Conservation (phyloP, 225 moss, liverwort and hornwort species). For the Sphagnum tenellum region DNA sequence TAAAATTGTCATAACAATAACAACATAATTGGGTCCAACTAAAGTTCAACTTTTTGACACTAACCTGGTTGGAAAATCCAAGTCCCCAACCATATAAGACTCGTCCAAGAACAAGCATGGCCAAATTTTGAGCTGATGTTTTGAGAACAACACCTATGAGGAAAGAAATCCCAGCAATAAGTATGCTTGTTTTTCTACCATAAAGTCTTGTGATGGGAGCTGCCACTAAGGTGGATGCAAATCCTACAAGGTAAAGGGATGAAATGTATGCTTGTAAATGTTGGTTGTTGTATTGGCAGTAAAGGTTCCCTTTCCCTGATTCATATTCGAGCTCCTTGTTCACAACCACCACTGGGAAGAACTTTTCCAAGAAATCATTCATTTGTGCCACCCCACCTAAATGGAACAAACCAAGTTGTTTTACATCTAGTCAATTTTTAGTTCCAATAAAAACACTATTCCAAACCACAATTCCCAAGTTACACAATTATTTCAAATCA, state of each 20-base stretch:
- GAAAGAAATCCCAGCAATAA: constrained; percentile 3
- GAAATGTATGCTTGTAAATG: constrained; percentile 2
- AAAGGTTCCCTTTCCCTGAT: not conserved
- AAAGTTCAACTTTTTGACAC: no score
- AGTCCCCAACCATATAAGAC: not conserved
- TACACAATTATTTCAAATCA: no score
- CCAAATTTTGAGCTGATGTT: not conserved
- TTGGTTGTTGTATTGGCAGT: constrained; percentile 8
- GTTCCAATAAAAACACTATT: no score
- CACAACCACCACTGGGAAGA: no score
- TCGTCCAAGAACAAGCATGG: not conserved
- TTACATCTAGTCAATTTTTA: no score
- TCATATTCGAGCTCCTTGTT: no score
- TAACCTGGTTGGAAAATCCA: constrained; percentile 3
- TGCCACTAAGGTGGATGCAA: constrained; percentile 1
- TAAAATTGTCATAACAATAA: no score
- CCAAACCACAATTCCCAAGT: no score
- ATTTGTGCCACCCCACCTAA: no score
- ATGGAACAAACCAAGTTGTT: no score
- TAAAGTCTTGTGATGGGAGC: not conserved
- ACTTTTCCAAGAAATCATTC: no score
- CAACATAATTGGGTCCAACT: no score
- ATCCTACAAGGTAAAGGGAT: constrained; percentile 6
- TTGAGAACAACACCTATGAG: not conserved
- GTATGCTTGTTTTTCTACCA: constrained; percentile 1